These are phyloP conservation scores for Exophiala aquamarina DNA, from an alignment of 2,329 filamentous ascomycete genomes.

Conservation along the genomic window DNA sequence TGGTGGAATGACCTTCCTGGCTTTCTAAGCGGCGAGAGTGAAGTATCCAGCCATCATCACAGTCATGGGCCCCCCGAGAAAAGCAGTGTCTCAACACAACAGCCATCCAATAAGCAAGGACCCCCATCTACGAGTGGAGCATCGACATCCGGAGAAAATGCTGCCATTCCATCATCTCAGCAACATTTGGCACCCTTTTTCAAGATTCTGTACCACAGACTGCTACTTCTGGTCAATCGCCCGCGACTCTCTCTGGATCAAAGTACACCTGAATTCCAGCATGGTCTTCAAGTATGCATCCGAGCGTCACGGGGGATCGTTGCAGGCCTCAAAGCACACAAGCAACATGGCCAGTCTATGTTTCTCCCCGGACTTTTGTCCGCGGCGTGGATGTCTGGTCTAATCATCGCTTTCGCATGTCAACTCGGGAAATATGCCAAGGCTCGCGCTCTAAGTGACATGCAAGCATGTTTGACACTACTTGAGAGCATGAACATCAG, in stretches of 20 bases:
- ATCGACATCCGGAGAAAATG: background rate
- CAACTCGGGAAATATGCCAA: conserved; percentile 41
- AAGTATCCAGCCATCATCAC: conserved; percentile 1
- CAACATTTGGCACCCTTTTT: conserved; percentile 36
- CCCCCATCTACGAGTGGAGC: conserved; percentile 2
- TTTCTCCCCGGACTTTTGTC: conserved; percentile 42
- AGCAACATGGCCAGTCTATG: conserved; percentile 34
- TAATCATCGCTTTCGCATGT: conserved; percentile 43
- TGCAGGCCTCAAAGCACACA: conserved; percentile 36
- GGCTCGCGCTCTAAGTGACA: conserved; percentile 37
- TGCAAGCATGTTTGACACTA: conserved; percentile 34
- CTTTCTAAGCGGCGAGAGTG: conserved; percentile 22
- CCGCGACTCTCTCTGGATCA: conserved; percentile 40
- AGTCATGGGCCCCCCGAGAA: background rate
- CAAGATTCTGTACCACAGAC: conserved; percentile 42
- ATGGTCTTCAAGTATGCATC: conserved; percentile 42
- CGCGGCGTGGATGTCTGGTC: conserved; percentile 42
- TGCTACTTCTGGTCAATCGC: conserved; percentile 41
- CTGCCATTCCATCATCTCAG: conserved; percentile 12
- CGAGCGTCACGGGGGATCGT: conserved; percentile 40
- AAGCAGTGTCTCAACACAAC: conserved; percentile 1
- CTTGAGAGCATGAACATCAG: conserved; percentile 37
- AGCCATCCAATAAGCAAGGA: background rate
- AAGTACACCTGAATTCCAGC: conserved; percentile 40
- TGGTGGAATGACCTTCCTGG: conserved; percentile 44